Evolutionary conservation across 257 asterid genomes (phyloP).

Genomic region (Scutellaria barbata): DNA sequence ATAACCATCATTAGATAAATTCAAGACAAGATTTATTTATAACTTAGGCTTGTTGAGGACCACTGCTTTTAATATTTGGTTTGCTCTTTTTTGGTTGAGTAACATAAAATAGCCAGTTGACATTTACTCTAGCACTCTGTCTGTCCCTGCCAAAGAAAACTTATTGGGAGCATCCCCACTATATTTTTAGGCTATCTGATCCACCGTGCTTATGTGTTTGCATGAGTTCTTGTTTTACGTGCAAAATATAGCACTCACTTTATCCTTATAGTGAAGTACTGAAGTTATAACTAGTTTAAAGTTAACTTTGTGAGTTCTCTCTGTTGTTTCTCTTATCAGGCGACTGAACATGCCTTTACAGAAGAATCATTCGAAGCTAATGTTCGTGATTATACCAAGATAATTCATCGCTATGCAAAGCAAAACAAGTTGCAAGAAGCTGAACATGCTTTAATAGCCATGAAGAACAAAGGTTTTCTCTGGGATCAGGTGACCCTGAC

Average conservation of each 20-base stretch:
- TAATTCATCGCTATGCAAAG: slow-evolving; percentile 68
- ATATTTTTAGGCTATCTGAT: background rate
- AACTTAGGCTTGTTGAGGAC: no score
- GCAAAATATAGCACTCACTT: background rate
- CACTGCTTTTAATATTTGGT: background rate
- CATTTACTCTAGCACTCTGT: background rate
- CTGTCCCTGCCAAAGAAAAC: background rate
- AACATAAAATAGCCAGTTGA: background rate
- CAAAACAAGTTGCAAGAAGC: slow-evolving; percentile 65
- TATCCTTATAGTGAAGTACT: background rate
- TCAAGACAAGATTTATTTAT: no score
- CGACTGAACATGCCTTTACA: slow-evolving; percentile 62
- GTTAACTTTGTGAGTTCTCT: slow-evolving; percentile 14
- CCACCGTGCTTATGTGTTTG: background rate
- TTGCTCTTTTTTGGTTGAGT: slow-evolving; percentile 8
- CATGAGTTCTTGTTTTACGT: no score
- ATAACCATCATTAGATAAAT: no score
- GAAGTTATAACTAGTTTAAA: slow-evolving; percentile 3
- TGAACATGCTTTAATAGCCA: slow-evolving; percentile 56
- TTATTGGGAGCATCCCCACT: background rate
- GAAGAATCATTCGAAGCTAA: slow-evolving; percentile 86
- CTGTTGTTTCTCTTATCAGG: slow-evolving; percentile 55
- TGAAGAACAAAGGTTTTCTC: slow-evolving; percentile 69
- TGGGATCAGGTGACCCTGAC: slow-evolving; percentile 84
- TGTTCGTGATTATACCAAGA: slow-evolving; percentile 83